A percentile compares a stretch with the other conserved stretches of the same genome.
Conservation (phyloP, 495 filamentous ascomycete genomes). For the Delitschia confertaspora region DNA sequence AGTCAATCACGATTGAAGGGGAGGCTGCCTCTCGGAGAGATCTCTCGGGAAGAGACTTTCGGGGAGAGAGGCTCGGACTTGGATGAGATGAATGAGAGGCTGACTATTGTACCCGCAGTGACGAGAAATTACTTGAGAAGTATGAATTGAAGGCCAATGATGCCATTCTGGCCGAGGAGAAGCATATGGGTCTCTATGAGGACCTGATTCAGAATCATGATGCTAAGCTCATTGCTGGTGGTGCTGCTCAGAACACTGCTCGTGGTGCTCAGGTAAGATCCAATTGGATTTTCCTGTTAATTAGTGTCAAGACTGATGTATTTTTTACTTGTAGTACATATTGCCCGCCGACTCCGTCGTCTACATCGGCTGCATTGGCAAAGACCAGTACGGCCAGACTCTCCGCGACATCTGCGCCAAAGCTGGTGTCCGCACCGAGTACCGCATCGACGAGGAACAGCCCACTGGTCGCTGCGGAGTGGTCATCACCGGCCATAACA, state of each 20-base stretch:
- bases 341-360: conserved; percentile 77
- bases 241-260: conserved; percentile 96
- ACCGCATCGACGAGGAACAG: conserved; percentile 71
- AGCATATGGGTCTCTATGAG: conserved; percentile 83
- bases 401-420: conserved; percentile 70
- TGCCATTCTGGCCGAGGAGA: conserved; percentile 88
- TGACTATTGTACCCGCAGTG: conserved; percentile 37
- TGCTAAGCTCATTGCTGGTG: conserved; percentile 90
- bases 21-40: too few species aligned
- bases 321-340: conserved; percentile 56
- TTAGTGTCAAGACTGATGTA: background rate
- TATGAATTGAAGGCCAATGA: conserved; percentile 92
- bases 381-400: conserved; percentile 82
- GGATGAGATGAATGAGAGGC: background rate
- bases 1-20: conserved; percentile 6
- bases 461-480: conserved; percentile 92
- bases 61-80: background rate
- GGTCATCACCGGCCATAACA: conserved; percentile 89
- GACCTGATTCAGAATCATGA: conserved; percentile 79
- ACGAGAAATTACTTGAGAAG: conserved; percentile 74
- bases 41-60: background rate
- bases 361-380: conserved; percentile 87
- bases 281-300: background rate
- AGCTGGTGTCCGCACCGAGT: conserved; percentile 83
- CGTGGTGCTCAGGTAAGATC: conserved; percentile 76